phyloP scores from a whole-genome alignment of 306 rosid species.

The Styphnolobium japonicum region DNA sequence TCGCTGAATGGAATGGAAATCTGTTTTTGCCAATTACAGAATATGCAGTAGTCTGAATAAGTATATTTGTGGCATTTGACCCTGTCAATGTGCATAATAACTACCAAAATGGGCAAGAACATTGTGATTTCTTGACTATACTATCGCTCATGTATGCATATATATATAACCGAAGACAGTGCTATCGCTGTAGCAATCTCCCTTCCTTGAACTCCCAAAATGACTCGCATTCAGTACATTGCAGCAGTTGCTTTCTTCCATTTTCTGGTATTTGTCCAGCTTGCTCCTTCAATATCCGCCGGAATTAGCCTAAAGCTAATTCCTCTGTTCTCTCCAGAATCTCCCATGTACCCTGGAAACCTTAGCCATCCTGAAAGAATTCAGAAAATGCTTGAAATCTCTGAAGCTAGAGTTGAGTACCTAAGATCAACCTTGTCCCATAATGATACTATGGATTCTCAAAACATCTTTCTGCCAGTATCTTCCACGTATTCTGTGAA shows the following conservation, averaged over 20 bases:
- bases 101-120: too few relatives aligned
- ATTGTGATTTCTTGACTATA: too few relatives aligned
- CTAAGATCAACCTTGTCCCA: not conserved
- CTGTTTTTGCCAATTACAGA: too few relatives aligned
- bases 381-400: not conserved
- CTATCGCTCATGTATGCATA: not conserved
- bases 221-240: not conserved
- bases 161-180: not conserved
- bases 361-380: not conserved
- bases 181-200: not conserved
- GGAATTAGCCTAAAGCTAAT: not conserved
- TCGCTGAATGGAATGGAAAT: too few relatives aligned
- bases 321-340: not conserved
- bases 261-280: not conserved
- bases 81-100: too few relatives aligned
- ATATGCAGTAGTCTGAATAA: too few relatives aligned
- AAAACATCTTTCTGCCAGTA: not conserved
- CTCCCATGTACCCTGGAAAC: not conserved
- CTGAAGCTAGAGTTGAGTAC: not conserved
- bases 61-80: too few relatives aligned
- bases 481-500: not conserved
- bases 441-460: not conserved
- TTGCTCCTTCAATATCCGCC: not conserved
- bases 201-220: not conserved
- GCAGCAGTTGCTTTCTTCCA: not conserved